These are phyloP conservation scores for Hamamelis virginiana DNA, from an alignment of 164 flowering plant genomes.

Conservation along the genomic window DNA sequence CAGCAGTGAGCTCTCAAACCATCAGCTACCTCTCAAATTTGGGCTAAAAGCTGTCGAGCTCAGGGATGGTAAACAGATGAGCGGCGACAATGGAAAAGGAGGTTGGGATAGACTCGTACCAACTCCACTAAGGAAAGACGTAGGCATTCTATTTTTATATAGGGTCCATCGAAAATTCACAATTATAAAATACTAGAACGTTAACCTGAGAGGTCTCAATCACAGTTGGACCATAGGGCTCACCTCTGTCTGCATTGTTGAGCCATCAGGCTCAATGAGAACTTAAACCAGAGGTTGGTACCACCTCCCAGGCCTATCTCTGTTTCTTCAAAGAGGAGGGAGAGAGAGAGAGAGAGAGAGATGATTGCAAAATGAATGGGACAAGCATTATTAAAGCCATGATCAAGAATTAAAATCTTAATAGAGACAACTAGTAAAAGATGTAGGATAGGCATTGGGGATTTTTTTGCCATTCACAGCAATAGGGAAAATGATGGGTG, in stretches of 20 bases:
- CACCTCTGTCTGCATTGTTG: background rate
- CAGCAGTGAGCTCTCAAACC: no score
- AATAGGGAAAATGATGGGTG: no score
- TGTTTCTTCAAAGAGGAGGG: no score
- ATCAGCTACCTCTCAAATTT: no score
- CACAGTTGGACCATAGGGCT: slow-evolving; percentile 7
- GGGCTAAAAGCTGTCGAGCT: no score
- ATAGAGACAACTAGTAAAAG: background rate
- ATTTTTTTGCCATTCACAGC: no score
- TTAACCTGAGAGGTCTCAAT: slow-evolving; percentile 8
- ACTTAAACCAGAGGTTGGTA: background rate
- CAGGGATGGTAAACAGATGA: background rate
- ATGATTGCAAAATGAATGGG: slow-evolving; percentile 13
- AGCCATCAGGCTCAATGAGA: background rate
- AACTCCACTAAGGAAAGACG: background rate
- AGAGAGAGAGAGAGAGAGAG: background rate
- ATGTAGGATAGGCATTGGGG: background rate
- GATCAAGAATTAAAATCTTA: background rate
- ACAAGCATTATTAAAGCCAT: slow-evolving; percentile 14
- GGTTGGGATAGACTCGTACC: background rate
- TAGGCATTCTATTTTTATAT: background rate
- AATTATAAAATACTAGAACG: background rate
- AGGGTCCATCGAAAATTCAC: background rate
- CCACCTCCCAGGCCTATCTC: no score
- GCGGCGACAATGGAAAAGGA: no score